These are phyloP conservation scores for Dalbergia cochinchinensis DNA, from an alignment of 306 rosid genomes.

Conservation along the genomic window DNA sequence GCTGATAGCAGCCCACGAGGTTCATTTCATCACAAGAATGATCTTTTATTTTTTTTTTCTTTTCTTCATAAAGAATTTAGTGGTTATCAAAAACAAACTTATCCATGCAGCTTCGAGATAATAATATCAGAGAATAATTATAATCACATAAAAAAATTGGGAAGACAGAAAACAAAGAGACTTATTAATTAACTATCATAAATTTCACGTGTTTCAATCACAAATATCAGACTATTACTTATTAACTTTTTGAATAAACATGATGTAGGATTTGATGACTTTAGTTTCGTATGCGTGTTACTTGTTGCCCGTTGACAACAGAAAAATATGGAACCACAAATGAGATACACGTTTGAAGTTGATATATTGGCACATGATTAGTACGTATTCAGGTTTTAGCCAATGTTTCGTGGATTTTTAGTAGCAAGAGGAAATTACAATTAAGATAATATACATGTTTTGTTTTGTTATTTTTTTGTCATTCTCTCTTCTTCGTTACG, in stretches of 20 bases:
- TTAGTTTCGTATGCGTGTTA: background rate
- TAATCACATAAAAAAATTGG: too few relatives aligned
- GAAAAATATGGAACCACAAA: background rate
- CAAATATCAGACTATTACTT: background rate
- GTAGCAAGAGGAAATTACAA: too few relatives aligned
- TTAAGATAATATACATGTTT: background rate
- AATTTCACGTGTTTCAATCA: background rate
- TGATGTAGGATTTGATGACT: background rate
- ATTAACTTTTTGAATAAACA: background rate
- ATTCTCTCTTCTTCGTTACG: background rate
- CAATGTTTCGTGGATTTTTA: too few relatives aligned
- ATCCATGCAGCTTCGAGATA: too few relatives aligned
- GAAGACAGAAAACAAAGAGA: too few relatives aligned
- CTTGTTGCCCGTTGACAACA: background rate
- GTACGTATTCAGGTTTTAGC: too few relatives aligned
- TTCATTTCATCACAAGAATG: background rate
- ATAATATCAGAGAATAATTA: too few relatives aligned
- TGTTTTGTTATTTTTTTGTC: background rate
- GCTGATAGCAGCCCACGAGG: slow-evolving; percentile 1
- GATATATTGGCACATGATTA: too few relatives aligned
- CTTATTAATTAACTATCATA: too few relatives aligned
- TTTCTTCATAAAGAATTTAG: background rate
- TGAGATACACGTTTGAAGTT: background rate
- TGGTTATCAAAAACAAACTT: slow-evolving; percentile 9
- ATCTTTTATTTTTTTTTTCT: background rate